Evolutionary conservation across 73 alveolate species (phyloP), one percentile per base, ranked within the genome.

Genomic region (Paraurostyla sp.): DNA sequence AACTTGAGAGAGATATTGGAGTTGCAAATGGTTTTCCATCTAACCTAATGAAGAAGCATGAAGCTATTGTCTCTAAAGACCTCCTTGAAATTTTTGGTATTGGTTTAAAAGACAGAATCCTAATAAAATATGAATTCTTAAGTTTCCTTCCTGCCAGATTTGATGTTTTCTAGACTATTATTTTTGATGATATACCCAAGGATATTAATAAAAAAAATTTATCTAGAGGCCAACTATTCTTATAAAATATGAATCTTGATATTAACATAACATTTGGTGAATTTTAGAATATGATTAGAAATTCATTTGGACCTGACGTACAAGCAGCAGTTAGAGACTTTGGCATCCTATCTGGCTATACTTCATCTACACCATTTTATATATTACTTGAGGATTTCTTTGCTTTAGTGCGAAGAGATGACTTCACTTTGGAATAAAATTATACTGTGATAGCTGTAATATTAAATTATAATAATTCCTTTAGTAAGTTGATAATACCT

Each of bases 391-490:
- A 65, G 40, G 82, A 65, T 40, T 65, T 65, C 9, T 65, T 65
- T 22, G 6, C 60, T 6, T 38, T 38, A 22, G 32, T 65, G 9
- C 16, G 35, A 42, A 48, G 51, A 48, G 86, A 73, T 43, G 86
- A 73, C 30, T 73, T 73, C 32, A 48, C 41, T 73, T 38, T 73
- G 9, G 22, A 49, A 6, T 43, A 48, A 50, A 48, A 48, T 27
- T 73, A 73, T 73, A 73, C 45, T 25, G 86, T 73, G 3, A 73
- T 48, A n/a, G 86, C 86, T 73, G 86, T 73, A 73, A 73, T 23
- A 22, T 43, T 2, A 40, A 6, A 23, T 25, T 22, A 45, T 23
- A 6, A 45, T 7, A 45, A 45, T 27, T 76, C 4, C 43, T 36
- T 36, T 75, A 85, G 76, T 76, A 38, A 60, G 81, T 89, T 0